phyloP scores from a whole-genome alignment of 805 yeast species.

The Pichia occidentalis region DNA sequence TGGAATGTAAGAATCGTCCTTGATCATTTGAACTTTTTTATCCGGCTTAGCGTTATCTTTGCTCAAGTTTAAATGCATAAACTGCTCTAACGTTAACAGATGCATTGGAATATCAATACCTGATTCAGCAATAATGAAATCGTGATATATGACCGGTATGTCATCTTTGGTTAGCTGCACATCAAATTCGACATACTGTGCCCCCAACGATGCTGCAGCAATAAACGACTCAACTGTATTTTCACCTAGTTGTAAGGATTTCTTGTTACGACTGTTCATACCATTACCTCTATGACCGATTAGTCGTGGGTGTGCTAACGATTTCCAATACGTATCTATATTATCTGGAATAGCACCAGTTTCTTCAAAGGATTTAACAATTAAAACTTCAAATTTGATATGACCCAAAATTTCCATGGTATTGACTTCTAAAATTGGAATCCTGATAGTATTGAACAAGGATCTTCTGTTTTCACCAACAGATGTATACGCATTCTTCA shows the following conservation, averaged over 20 bases:
- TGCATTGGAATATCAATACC: conserved; percentile 98
- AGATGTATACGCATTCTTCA: conserved; percentile 52
- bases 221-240: conserved; percentile 92
- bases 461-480: conserved; percentile 67
- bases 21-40: conserved; percentile 16
- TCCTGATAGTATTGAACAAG: conserved; percentile 54
- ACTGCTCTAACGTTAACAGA: conserved; percentile 82
- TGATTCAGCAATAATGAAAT: conserved; percentile 87
- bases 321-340: conserved; percentile 86
- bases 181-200: conserved; percentile 94
- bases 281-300: conserved; percentile 97
- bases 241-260: conserved; percentile 87
- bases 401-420: conserved; percentile 73
- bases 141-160: conserved; percentile 92
- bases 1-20: conserved; percentile 28
- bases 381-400: conserved; percentile 65
- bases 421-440: conserved; percentile 70
- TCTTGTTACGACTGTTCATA: conserved; percentile 65
- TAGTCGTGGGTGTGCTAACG: conserved; percentile 78
- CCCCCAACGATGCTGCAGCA: conserved; percentile 94
- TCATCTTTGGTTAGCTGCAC: conserved; percentile 90
- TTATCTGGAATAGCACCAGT: conserved; percentile 57
- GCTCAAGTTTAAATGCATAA: conserved; percentile 46
- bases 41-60: conserved; percentile 15
- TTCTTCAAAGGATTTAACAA: conserved; percentile 68